These are phyloP conservation scores for Melanomma pulvis-pyrius DNA, from an alignment of 495 filamentous ascomycete species.

Conservation along the genomic window DNA sequence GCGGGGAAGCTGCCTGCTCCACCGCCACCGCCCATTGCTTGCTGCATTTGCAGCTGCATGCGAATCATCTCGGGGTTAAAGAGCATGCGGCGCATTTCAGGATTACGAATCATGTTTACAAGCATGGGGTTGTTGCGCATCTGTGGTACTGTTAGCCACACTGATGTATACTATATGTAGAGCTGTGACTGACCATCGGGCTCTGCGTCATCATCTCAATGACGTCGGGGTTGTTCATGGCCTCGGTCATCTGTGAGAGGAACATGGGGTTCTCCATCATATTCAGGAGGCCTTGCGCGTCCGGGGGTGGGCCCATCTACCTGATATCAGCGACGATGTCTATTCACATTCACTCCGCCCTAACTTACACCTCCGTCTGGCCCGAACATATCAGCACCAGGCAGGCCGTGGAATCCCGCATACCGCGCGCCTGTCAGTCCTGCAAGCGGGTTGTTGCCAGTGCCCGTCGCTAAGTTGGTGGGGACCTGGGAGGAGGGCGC, in stretches of 20 bases:
- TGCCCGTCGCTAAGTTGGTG: conserved; percentile 87
- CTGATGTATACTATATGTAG: neutral
- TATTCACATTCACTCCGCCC: neutral
- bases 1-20: conserved; percentile 70
- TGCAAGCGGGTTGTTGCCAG: conserved; percentile 83
- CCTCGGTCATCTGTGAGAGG: conserved; percentile 84
- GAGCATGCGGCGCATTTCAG: conserved; percentile 89
- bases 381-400: conserved; percentile 87
- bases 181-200: conserved; percentile 63
- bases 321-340: conserved; percentile 40
- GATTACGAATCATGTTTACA: conserved; percentile 80
- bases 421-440: conserved; percentile 92
- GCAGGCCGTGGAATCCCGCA: conserved; percentile 87
- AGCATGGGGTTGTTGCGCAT: conserved; percentile 73
- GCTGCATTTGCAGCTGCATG: conserved; percentile 76
- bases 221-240: conserved; percentile 87
- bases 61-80: conserved; percentile 86
- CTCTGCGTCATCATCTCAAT: conserved; percentile 89
- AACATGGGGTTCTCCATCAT: conserved; percentile 88
- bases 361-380: conserved; percentile 91
- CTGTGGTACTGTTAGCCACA: conserved; percentile 9
- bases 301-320: conserved; percentile 89
- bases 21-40: conserved; percentile 60
- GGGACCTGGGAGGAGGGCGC: conserved; percentile 67
- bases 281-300: conserved; percentile 73